These are phyloP conservation scores for Phialophora chinensis DNA, from an alignment of 2,329 filamentous ascomycete genomes.

Conservation along the genomic window DNA sequence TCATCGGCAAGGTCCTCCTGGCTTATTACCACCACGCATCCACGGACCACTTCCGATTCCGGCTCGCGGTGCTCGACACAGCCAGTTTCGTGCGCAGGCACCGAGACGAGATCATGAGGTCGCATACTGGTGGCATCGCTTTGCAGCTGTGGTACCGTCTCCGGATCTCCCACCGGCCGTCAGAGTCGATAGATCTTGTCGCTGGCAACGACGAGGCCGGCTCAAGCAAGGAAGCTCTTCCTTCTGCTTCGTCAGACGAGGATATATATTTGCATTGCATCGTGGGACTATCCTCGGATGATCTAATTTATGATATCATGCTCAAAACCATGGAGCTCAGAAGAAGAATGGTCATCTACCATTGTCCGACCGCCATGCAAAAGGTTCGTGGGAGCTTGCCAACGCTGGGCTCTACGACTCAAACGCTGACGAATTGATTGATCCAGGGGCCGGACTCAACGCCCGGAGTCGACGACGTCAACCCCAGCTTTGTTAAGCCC, in stretches of 20 bases:
- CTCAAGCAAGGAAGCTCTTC: neutral
- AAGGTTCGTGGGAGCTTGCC: slow-evolving; percentile 13
- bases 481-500: slow-evolving; percentile 29
- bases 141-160: slow-evolving; percentile 41
- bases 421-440: slow-evolving; percentile 9
- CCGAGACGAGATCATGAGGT: slow-evolving; percentile 1
- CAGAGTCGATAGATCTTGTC: slow-evolving; percentile 34
- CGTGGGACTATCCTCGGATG: slow-evolving; percentile 33
- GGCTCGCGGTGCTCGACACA: slow-evolving; percentile 17
- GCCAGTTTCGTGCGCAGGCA: slow-evolving; percentile 10
- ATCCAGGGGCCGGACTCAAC: neutral
- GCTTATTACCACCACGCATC: slow-evolving; percentile 28
- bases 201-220: slow-evolving; percentile 29
- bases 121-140: slow-evolving; percentile 4
- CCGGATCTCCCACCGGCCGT: slow-evolving; percentile 34
- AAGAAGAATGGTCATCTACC: slow-evolving; percentile 32
- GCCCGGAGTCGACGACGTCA: slow-evolving; percentile 22
- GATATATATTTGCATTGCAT: slow-evolving; percentile 35
- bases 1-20: slow-evolving; percentile 21
- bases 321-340: slow-evolving; percentile 38
- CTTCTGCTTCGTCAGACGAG: slow-evolving; percentile 27
- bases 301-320: slow-evolving; percentile 40
- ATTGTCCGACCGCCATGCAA: slow-evolving; percentile 25
- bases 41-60: slow-evolving; percentile 26
- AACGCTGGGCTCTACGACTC: neutral